A percentile compares a stretch with the other conserved stretches of the same genome.
Conservation (phyloP, 1,139 yeast species). For the Lodderomyces elongisporus region DNA sequence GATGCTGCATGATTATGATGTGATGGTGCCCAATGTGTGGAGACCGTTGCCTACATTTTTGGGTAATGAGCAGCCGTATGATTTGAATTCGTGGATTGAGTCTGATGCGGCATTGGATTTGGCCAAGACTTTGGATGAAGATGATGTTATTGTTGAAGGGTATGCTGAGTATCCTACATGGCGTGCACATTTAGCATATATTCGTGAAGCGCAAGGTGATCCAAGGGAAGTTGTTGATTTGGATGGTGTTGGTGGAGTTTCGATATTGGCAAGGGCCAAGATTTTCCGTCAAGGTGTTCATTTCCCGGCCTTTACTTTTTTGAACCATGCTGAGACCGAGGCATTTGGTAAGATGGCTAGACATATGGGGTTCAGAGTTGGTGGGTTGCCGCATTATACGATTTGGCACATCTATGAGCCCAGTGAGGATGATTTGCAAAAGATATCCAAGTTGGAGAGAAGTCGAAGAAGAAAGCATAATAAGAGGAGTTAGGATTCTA, state of each 20-base stretch:
- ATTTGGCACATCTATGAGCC: conserved; percentile 88
- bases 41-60: conserved; percentile 75
- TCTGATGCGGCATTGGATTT: conserved; percentile 64
- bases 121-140: conserved; percentile 65
- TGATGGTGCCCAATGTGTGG: conserved; percentile 89
- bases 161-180: conserved; percentile 88
- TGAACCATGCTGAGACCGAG: conserved; percentile 89
- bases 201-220: conserved; percentile 60
- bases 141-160: conserved; percentile 87
- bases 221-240: conserved; percentile 63
- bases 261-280: conserved; percentile 75
- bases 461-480: conserved; percentile 48
- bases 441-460: conserved; percentile 68
- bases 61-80: conserved; percentile 79
- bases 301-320: conserved; percentile 85
- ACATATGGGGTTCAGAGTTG: conserved; percentile 72
- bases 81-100: conserved; percentile 86
- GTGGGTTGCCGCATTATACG: conserved; percentile 86
- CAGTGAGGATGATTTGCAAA: conserved; percentile 81
- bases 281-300: conserved; percentile 80
- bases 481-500: too few species aligned
- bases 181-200: conserved; percentile 77
- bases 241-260: conserved; percentile 91
- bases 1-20: conserved; percentile 71
- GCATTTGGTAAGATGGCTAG: conserved; percentile 88